Base-by-base conservation (phyloP, 257 asterid species). In the Plantago ovata region DNA sequence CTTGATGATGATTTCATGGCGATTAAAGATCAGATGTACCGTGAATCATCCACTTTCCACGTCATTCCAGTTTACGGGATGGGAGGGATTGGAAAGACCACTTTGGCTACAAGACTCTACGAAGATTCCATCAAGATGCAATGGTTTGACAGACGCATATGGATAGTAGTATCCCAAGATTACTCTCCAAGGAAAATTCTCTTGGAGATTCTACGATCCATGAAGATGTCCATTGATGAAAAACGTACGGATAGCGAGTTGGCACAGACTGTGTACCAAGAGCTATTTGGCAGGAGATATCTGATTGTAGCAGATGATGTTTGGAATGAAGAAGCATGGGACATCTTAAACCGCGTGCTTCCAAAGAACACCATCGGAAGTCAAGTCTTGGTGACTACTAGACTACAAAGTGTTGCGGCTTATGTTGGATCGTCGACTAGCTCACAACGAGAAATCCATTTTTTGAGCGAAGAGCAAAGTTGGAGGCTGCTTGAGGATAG, bases 231-330 rank as follows among this genome's bases (percentile, higher is more conserved):
- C 10, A 41, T 14, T 10, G 7, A 41, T 14, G n/a, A 13, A n/a
- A 46, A 13, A 46, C 4, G 20, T 16, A 14, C 52, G 15, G 52
- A 46, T 16, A 20, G 52, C 3, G 8, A 46, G 52, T 16, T 46
- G 52, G 10, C 4, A 14, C 10, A 14, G 10, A 7, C 2, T 46
- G 20, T 46, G 10, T 46, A 46, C 21, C 13, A 46, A 46, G 20
- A 47, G 20, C 53, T 47, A 47, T 47, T 47, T 47, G 53, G 53
- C 22, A n/a, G 11, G 16, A 47, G 53, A 11, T 47, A 47, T 12
- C 53, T 47, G 8, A 47, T 47, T 8, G 53, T 15, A 12, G 23
- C 16, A 18, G 53, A 47, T 47, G 53, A 47, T 19, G 23, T 47
- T 2, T 47, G 53, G 53, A 18, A 12, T 19, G 16, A 4, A 47